These are phyloP conservation scores for Pseudogymnoascus sp. DNA, from an alignment of 2,329 filamentous ascomycete species.

Conservation along the genomic window DNA sequence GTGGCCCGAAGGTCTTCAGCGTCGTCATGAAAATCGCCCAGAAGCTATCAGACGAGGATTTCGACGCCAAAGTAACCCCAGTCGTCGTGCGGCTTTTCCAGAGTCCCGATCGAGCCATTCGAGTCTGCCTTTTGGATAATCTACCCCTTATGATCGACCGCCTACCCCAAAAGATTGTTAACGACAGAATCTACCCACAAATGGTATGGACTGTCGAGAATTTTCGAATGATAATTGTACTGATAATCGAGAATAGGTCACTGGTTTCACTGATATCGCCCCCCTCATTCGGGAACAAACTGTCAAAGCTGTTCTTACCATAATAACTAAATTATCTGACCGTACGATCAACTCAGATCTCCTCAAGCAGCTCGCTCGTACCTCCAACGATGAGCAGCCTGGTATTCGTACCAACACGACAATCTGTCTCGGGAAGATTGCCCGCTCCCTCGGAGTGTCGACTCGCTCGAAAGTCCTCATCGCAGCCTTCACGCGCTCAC, in stretches of 20 bases:
- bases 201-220: constrained; percentile 48
- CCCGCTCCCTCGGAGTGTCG: constrained; percentile 71
- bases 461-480: constrained; percentile 84
- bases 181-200: constrained; percentile 93
- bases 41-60: constrained; percentile 85
- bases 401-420: constrained; percentile 97
- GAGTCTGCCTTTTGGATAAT: constrained; percentile 84
- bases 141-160: constrained; percentile 87
- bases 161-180: constrained; percentile 78
- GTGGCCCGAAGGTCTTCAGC: constrained; percentile 80
- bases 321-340: constrained; percentile 85
- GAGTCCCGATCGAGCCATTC: constrained; percentile 84
- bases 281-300: constrained; percentile 93
- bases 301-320: constrained; percentile 80
- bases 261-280: constrained; percentile 85
- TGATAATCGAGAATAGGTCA: constrained; percentile 46
- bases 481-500: constrained; percentile 80
- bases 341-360: constrained; percentile 90
- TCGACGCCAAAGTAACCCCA: constrained; percentile 73
- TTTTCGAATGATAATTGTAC: background rate
- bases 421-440: constrained; percentile 93
- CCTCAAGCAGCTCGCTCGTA: constrained; percentile 83
- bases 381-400: constrained; percentile 93
- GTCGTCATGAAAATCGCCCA: constrained; percentile 85
- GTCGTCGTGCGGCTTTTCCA: constrained; percentile 80